phyloP scores from a whole-genome alignment of 2,329 filamentous ascomycete genomes.

The Colletotrichum orbiculare region DNA sequence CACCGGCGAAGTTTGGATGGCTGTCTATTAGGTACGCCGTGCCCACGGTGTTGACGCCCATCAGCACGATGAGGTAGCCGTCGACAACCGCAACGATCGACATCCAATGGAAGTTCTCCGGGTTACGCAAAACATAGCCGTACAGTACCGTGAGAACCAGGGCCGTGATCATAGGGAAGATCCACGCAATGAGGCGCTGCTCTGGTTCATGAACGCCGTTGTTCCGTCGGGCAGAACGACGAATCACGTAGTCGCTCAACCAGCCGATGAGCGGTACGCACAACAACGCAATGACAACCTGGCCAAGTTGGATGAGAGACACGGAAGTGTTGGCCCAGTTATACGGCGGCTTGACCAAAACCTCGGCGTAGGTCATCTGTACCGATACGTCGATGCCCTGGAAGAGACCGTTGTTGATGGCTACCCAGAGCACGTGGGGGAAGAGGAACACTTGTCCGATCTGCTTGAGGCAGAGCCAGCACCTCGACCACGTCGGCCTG shows the following conservation, averaged over 20 bases:
- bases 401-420: constrained; percentile 33
- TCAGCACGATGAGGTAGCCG: constrained; percentile 28
- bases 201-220: constrained; percentile 54
- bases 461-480: constrained; percentile 23
- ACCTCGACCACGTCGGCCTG: constrained; percentile 10
- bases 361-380: constrained; percentile 33
- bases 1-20: constrained; percentile 26
- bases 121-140: constrained; percentile 27
- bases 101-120: constrained; percentile 32
- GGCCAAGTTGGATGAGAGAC: constrained; percentile 28
- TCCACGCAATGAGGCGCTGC: constrained; percentile 45
- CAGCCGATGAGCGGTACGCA: constrained; percentile 30
- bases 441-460: constrained; percentile 33
- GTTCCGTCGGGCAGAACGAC: constrained; percentile 49
- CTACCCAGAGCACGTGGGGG: constrained; percentile 33
- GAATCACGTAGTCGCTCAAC: constrained; percentile 34
- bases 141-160: constrained; percentile 28
- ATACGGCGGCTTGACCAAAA: constrained; percentile 30
- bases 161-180: constrained; percentile 29
- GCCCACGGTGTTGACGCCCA: constrained; percentile 27
- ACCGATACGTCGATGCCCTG: constrained; percentile 33
- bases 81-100: constrained; percentile 27
- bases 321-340: constrained; percentile 35
- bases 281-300: constrained; percentile 22
- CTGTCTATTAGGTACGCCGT: constrained; percentile 32